Conservation (phyloP, 2,329 filamentous ascomycete species). For the Mollisiaceae sp. region DNA sequence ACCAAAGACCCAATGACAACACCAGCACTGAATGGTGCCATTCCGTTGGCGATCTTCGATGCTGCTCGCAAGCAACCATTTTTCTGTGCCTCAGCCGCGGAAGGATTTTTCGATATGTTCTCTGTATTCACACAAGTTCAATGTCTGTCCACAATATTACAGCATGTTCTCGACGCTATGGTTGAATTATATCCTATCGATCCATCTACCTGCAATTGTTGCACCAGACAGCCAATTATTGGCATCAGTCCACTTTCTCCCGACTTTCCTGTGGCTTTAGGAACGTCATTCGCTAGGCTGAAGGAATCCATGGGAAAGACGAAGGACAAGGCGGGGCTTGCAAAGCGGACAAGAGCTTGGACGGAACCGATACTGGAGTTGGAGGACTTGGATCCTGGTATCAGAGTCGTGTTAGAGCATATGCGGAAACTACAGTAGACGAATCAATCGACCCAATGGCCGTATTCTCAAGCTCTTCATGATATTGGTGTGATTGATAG, state of each 20-base stretch:
- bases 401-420: constrained; percentile 60
- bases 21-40: constrained; percentile 88
- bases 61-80: constrained; percentile 80
- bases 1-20: constrained; percentile 55
- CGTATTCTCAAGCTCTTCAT: not conserved
- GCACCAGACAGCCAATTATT: constrained; percentile 72
- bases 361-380: constrained; percentile 56
- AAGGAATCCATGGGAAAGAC: constrained; percentile 54
- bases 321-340: constrained; percentile 52
- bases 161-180: constrained; percentile 74
- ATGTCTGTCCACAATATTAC: constrained; percentile 68
- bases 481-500: not conserved
- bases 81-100: constrained; percentile 67
- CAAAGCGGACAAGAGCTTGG: constrained; percentile 58
- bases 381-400: constrained; percentile 58
- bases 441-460: not conserved
- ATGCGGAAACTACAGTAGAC: constrained; percentile 40
- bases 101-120: constrained; percentile 82
- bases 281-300: constrained; percentile 66
- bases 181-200: constrained; percentile 62
- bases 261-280: constrained; percentile 75
- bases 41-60: constrained; percentile 91
- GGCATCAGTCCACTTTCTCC: constrained; percentile 66
- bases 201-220: constrained; percentile 70
- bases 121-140: constrained; percentile 69